Conservation (phyloP, 805 yeast species). For the Isabelozyma pseudorhagii region DNA sequence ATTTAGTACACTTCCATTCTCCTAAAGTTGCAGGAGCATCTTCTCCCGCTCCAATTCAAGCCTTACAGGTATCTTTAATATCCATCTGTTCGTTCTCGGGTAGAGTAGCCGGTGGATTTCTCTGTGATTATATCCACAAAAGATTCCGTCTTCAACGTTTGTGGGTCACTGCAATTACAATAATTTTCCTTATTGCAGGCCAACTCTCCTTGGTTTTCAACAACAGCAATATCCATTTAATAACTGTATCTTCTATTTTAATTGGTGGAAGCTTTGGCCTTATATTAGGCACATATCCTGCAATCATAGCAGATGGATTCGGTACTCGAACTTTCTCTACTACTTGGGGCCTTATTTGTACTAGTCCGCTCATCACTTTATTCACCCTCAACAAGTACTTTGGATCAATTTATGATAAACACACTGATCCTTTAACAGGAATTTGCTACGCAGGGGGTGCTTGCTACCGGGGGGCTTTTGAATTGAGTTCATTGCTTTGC, state of each 20-base stretch:
- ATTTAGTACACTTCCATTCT: neutral
- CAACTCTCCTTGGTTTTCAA: slow-evolving; percentile 32
- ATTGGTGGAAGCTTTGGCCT: slow-evolving; percentile 70
- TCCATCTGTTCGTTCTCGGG: slow-evolving; percentile 67
- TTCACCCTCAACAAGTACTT: slow-evolving; percentile 53
- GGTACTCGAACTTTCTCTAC: slow-evolving; percentile 69
- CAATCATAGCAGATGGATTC: slow-evolving; percentile 68
- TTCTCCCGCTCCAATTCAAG: slow-evolving; percentile 49
- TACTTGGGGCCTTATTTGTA: slow-evolving; percentile 71
- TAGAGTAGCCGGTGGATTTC: slow-evolving; percentile 59
- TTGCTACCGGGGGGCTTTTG: slow-evolving; percentile 37
- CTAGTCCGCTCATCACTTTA: slow-evolving; percentile 62
- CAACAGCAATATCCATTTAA: slow-evolving; percentile 24
- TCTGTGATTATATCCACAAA: slow-evolving; percentile 58
- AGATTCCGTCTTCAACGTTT: slow-evolving; percentile 53
- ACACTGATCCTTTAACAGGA: slow-evolving; percentile 37
- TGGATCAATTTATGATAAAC: slow-evolving; percentile 52
- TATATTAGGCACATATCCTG: slow-evolving; percentile 71
- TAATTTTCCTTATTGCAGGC: slow-evolving; percentile 29
- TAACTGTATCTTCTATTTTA: slow-evolving; percentile 50
- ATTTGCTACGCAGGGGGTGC: slow-evolving; percentile 34
- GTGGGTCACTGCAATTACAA: slow-evolving; percentile 58
- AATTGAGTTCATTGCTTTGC: slow-evolving; percentile 26
- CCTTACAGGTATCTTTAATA: slow-evolving; percentile 65
- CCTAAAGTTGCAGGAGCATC: neutral